Evolutionary conservation across 805 yeast species (phyloP).

Genomic region (Lachancea fermentati): DNA sequence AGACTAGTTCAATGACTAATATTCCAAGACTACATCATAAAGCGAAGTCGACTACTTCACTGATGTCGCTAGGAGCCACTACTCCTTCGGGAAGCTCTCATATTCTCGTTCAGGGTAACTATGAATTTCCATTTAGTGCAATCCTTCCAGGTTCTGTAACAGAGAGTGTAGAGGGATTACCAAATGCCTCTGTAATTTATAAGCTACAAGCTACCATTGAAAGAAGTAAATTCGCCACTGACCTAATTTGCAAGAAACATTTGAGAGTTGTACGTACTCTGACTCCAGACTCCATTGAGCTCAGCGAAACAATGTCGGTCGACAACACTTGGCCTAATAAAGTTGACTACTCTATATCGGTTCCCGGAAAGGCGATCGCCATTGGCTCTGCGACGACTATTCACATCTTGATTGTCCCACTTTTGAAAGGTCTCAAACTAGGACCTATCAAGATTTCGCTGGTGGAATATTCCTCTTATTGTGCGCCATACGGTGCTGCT

Average conservation of each 20-base stretch:
- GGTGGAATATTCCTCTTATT: slow-evolving; percentile 60
- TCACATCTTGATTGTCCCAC: slow-evolving; percentile 66
- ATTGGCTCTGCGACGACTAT: slow-evolving; percentile 77
- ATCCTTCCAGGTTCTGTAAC: slow-evolving; percentile 78
- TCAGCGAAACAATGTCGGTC: slow-evolving; percentile 86
- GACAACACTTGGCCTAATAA: slow-evolving; percentile 95
- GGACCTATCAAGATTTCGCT: slow-evolving; percentile 69
- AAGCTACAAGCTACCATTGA: slow-evolving; percentile 75
- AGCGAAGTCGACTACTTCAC: slow-evolving; percentile 33
- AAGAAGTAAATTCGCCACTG: slow-evolving; percentile 68
- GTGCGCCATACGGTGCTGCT: slow-evolving; percentile 52
- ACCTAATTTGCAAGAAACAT: slow-evolving; percentile 61
- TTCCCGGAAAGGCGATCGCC: slow-evolving; percentile 85
- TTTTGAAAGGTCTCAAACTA: slow-evolving; percentile 70
- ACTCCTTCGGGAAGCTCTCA: slow-evolving; percentile 28
- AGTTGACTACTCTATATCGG: slow-evolving; percentile 80
- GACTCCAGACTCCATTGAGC: slow-evolving; percentile 80
- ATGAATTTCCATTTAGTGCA: slow-evolving; percentile 84
- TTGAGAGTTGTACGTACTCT: slow-evolving; percentile 80
- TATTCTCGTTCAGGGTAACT: slow-evolving; percentile 64
- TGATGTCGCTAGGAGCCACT: slow-evolving; percentile 29
- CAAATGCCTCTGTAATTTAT: slow-evolving; percentile 69
- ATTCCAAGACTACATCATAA: slow-evolving; percentile 24
- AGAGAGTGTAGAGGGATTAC: slow-evolving; percentile 87
- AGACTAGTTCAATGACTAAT: slow-evolving; percentile 18